Evolutionary conservation across 306 rosid genomes (phyloP).

Genomic region (Myrica gale): DNA sequence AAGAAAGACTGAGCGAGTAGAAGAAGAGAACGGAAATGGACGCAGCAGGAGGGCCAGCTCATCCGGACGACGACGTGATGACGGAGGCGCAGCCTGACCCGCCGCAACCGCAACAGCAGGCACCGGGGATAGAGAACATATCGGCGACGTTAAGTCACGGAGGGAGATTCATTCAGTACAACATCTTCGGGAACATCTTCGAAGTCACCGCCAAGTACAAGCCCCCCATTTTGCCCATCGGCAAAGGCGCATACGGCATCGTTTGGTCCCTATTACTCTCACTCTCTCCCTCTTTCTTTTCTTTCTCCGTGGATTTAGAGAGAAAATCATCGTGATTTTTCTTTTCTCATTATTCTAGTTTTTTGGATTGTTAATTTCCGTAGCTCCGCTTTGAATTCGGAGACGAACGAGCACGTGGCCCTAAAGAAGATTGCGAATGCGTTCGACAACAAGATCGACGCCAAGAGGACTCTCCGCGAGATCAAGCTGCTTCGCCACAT

Average conservation of each 20-base stretch:
- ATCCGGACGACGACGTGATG: constrained; percentile 68
- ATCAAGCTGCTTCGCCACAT: constrained; percentile 96
- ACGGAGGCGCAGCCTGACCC: constrained; percentile 53
- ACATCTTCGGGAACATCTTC: constrained; percentile 86
- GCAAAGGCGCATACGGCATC: constrained; percentile 97
- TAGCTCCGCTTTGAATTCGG: constrained; percentile 84
- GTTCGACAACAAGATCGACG: constrained; percentile 88
- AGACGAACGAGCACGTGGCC: constrained; percentile 87
- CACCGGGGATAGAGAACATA: constrained; percentile 63
- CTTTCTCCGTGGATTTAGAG: neutral
- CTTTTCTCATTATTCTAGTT: neutral
- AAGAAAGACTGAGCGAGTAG: neutral
- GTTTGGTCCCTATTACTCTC: constrained; percentile 56
- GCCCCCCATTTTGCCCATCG: constrained; percentile 98
- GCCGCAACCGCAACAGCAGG: constrained; percentile 40
- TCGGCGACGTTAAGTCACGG: constrained; percentile 93
- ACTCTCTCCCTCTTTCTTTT: neutral
- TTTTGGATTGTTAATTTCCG: neutral
- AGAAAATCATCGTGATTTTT: neutral
- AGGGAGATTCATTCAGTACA: constrained; percentile 88
- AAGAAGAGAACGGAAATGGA: constrained; percentile 22
- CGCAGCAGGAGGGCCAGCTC: constrained; percentile 50
- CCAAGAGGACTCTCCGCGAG: constrained; percentile 96
- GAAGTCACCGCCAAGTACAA: constrained; percentile 91
- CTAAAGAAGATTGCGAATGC: constrained; percentile 95